Percentiles rank a stretch among this genome's conserved stretches.
Conservation (phyloP, 306 rosid genomes). For the Mucuna pruriens region DNA sequence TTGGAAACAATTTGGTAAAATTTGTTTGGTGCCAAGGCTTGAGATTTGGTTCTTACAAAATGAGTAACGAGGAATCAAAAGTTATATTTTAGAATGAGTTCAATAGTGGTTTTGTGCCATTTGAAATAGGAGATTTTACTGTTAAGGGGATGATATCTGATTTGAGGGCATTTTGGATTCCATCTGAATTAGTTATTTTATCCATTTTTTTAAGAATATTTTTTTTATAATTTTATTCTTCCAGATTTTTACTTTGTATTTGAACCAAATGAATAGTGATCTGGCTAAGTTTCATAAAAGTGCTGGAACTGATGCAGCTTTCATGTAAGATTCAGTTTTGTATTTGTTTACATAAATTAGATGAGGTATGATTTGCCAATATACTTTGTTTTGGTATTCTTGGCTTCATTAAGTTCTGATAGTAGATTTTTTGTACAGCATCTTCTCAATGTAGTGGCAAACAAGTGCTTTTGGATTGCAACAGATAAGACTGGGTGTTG, state of each 20-base stretch:
- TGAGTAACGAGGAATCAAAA: background rate
- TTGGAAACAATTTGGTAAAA: background rate
- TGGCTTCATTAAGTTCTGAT: slow-evolving; percentile 39
- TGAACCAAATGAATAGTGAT: slow-evolving; percentile 3
- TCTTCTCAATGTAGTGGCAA: slow-evolving; percentile 51
- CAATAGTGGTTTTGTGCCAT: background rate
- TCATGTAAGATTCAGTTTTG: background rate
- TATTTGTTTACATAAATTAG: slow-evolving; percentile 2
- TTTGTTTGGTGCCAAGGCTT: background rate
- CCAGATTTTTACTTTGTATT: background rate
- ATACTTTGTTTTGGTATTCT: background rate
- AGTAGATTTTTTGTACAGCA: slow-evolving; percentile 45
- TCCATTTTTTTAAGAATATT: background rate
- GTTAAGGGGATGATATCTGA: background rate
- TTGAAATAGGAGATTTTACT: background rate
- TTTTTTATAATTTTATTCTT: background rate
- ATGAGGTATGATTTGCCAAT: too few species aligned
- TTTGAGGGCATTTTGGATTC: background rate
- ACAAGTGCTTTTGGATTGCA: slow-evolving; percentile 48
- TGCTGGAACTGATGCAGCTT: background rate
- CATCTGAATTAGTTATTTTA: too few species aligned
- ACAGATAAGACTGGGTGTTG: slow-evolving; percentile 68
- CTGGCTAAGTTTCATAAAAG: background rate
- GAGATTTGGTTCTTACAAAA: background rate
- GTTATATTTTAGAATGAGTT: background rate